Percentiles rank a stretch among this genome's conserved stretches.
Evolutionary conservation across 1,139 yeast species (phyloP).

Genomic region (Hyphopichia wangnamkhiaoensis): DNA sequence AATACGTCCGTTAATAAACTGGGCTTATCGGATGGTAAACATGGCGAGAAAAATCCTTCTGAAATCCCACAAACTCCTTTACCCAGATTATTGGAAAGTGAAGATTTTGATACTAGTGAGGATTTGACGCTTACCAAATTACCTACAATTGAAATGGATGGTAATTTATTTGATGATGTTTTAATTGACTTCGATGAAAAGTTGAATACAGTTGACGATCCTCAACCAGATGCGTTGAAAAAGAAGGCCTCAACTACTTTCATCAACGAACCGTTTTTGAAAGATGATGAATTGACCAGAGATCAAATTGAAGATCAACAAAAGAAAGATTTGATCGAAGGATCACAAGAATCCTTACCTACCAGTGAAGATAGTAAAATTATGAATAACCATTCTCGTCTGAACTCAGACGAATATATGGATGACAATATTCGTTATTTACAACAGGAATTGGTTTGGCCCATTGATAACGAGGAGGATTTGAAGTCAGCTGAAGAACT

Average conservation of each 20-base stretch:
- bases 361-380: slow-evolving; percentile 14
- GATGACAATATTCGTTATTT: slow-evolving; percentile 39
- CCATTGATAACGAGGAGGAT: slow-evolving; percentile 20
- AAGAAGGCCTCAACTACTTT: slow-evolving; percentile 11
- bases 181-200: slow-evolving; percentile 29
- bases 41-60: not conserved
- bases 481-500: not conserved
- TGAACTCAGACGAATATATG: slow-evolving; percentile 26
- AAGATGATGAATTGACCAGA: slow-evolving; percentile 45
- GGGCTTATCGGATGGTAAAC: not conserved
- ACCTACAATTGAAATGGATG: slow-evolving; percentile 36
- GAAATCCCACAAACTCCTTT: not conserved
- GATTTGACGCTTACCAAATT: slow-evolving; percentile 21
- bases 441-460: slow-evolving; percentile 35
- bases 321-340: slow-evolving; percentile 24
- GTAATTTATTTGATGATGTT: slow-evolving; percentile 35
- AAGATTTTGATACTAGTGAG: slow-evolving; percentile 2
- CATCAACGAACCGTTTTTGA: slow-evolving; percentile 36
- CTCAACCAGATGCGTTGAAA: too few species aligned
- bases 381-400: slow-evolving; percentile 4
- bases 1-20: not conserved
- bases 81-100: slow-evolving; percentile 1
- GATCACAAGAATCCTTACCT: slow-evolving; percentile 9
- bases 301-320: slow-evolving; percentile 47
- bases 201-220: slow-evolving; percentile 17